Percentiles rank a stretch among this genome's conserved stretches.
phyloP scores from a whole-genome alignment of 805 yeast genomes.

The Yueomyces sp. region DNA sequence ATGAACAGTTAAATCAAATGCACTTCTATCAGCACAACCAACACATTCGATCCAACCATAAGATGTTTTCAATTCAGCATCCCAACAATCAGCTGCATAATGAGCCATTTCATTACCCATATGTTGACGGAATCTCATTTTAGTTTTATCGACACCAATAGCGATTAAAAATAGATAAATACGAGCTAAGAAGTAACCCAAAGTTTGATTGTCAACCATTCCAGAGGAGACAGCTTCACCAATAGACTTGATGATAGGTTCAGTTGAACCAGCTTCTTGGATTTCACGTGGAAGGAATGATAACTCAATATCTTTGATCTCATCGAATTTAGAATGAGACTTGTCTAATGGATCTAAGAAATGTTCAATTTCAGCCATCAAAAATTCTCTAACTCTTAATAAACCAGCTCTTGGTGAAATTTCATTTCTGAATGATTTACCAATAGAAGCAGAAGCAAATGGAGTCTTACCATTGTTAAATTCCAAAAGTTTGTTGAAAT shows the following conservation, averaged over 20 bases:
- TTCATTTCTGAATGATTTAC: constrained; percentile 97
- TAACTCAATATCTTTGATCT: constrained; percentile 60
- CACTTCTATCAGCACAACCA: constrained; percentile 99
- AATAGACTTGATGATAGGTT: constrained; percentile 46
- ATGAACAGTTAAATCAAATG: constrained; percentile 93
- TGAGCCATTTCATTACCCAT: constrained; percentile 99
- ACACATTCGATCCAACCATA: constrained; percentile 99
- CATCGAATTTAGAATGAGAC: constrained; percentile 65
- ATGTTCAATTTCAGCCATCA: constrained; percentile 99
- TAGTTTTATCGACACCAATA: constrained; percentile 78
- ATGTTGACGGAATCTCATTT: constrained; percentile 95
- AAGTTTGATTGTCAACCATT: constrained; percentile 91
- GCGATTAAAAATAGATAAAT: constrained; percentile 71
- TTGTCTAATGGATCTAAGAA: constrained; percentile 90
- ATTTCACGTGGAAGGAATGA: constrained; percentile 74
- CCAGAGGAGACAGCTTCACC: constrained; percentile 86
- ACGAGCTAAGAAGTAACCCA: constrained; percentile 94
- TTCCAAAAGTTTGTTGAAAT: constrained; percentile 86
- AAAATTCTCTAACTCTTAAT: constrained; percentile 93
- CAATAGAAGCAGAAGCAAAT: constrained; percentile 98
- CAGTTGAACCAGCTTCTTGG: constrained; percentile 77
- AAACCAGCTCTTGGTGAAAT: constrained; percentile 97
- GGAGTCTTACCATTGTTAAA: constrained; percentile 96
- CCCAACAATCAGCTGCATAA: constrained; percentile 99
- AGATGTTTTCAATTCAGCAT: constrained; percentile 88